Evolutionary conservation across 2,329 filamentous ascomycete species (phyloP).

Genomic region (Ophiostoma pallidulum): DNA sequence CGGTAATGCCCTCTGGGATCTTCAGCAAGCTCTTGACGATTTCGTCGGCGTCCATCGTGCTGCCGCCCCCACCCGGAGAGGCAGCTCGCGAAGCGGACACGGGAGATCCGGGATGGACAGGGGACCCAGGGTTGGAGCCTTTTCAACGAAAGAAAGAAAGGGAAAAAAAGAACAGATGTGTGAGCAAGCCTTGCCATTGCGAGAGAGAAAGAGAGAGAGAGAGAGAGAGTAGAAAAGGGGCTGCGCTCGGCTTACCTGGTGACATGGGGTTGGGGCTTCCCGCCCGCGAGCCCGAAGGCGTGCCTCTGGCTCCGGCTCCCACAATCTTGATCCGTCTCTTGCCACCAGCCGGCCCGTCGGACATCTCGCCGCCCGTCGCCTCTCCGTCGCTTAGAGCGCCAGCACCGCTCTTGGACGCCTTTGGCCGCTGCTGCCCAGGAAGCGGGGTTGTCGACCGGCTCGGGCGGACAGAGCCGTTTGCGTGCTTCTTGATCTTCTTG

Average conservation of each 20-base stretch:
- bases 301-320: constrained; percentile 35
- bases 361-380: constrained; percentile 59
- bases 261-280: constrained; percentile 46
- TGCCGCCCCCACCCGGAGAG: constrained; percentile 22
- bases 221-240: too few species aligned
- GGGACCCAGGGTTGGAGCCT: constrained; percentile 18
- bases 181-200: too few species aligned
- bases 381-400: constrained; percentile 65
- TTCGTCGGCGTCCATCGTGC: constrained; percentile 39
- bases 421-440: constrained; percentile 34
- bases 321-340: constrained; percentile 48
- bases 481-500: constrained; percentile 63
- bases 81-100: constrained; percentile 22
- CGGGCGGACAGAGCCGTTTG: constrained; percentile 34
- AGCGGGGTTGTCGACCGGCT: constrained; percentile 50
- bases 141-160: too few species aligned
- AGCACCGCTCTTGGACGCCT: constrained; percentile 32
- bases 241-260: constrained; percentile 12
- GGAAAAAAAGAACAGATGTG: neutral
- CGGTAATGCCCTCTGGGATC: constrained; percentile 41
- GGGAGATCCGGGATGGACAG: constrained; percentile 14
- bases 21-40: constrained; percentile 45
- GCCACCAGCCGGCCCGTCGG: constrained; percentile 38
- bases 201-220: too few species aligned
- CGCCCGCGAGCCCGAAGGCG: constrained; percentile 51